Evolutionary conservation across 768 basidiomycete genomes (phyloP).

Genomic region (Mycena kentingensis): DNA sequence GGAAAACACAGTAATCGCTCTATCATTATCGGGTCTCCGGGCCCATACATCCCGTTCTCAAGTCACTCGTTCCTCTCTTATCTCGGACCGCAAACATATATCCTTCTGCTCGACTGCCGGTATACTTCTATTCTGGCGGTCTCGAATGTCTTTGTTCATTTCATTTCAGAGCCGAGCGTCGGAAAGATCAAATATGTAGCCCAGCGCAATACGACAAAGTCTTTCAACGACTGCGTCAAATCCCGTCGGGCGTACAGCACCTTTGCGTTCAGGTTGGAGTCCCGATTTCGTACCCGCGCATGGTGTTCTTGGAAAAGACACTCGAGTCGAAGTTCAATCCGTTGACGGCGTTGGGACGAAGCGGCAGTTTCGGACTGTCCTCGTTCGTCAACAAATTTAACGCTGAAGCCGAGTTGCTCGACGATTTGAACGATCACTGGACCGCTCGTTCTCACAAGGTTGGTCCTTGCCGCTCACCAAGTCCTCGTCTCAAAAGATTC

Average conservation of each 20-base stretch:
- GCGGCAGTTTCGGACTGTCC: slow-evolving; percentile 65
- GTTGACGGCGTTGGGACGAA: slow-evolving; percentile 69
- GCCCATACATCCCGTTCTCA: slow-evolving; percentile 76
- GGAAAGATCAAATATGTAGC: slow-evolving; percentile 80
- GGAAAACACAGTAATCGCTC: slow-evolving; percentile 69
- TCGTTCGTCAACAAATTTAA: slow-evolving; percentile 92
- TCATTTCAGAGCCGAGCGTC: slow-evolving; percentile 74
- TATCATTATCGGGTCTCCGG: slow-evolving; percentile 70
- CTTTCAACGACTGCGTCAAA: slow-evolving; percentile 58
- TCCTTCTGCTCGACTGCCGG: slow-evolving; percentile 85
- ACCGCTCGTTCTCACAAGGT: slow-evolving; percentile 82
- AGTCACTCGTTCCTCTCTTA: slow-evolving; percentile 83
- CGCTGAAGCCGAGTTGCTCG: slow-evolving; percentile 88
- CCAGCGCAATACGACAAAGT: slow-evolving; percentile 68
- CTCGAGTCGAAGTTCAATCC: slow-evolving; percentile 87
- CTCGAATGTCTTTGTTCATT: slow-evolving; percentile 1
- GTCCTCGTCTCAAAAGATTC: slow-evolving; percentile 6
- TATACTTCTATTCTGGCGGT: slow-evolving; percentile 32
- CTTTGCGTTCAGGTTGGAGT: slow-evolving; percentile 83
- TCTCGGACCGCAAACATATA: slow-evolving; percentile 74
- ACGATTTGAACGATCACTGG: slow-evolving; percentile 96
- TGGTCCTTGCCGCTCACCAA: not conserved
- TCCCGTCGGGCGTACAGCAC: slow-evolving; percentile 77
- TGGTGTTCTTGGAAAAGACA: slow-evolving; percentile 83
- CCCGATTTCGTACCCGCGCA: slow-evolving; percentile 89